phyloP scores from a whole-genome alignment of 1,139 yeast genomes.

The Meyerozyma athensensis region DNA sequence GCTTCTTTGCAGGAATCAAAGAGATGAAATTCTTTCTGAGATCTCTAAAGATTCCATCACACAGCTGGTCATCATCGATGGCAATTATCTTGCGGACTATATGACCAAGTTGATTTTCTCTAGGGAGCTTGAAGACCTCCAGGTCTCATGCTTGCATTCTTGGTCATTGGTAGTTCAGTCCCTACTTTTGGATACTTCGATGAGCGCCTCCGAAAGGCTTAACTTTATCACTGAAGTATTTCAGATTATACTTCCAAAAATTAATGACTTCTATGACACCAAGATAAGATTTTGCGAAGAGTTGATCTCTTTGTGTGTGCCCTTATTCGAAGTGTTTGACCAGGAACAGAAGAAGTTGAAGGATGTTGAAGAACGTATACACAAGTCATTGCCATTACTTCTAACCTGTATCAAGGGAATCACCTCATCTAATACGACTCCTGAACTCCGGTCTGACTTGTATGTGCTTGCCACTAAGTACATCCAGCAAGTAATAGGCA shows the following conservation, averaged over 20 bases:
- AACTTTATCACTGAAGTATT: constrained; percentile 72
- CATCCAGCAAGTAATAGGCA: constrained; percentile 45
- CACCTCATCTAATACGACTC: constrained; percentile 61
- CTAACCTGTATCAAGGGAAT: constrained; percentile 73
- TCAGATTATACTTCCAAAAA: constrained; percentile 70
- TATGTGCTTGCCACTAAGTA: constrained; percentile 70
- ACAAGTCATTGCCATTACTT: constrained; percentile 63
- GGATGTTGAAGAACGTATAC: constrained; percentile 23
- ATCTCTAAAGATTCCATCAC: constrained; percentile 23
- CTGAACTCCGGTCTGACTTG: constrained; percentile 69
- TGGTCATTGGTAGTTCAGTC: constrained; percentile 83
- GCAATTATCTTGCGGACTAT: constrained; percentile 27
- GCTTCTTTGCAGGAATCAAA: constrained; percentile 19
- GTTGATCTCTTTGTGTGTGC: constrained; percentile 68
- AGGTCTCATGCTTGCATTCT: constrained; percentile 61
- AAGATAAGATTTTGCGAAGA: constrained; percentile 72
- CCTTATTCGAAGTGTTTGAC: constrained; percentile 62
- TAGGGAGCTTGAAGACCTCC: constrained; percentile 46
- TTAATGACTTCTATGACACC: constrained; percentile 65
- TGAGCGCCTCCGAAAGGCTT: constrained; percentile 29
- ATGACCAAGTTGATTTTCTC: constrained; percentile 41
- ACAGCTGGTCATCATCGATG: constrained; percentile 24
- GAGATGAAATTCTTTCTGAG: constrained; percentile 15
- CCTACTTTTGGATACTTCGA: constrained; percentile 53
- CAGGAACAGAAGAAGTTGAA: constrained; percentile 27